Evolutionary conservation across 306 rosid genomes (phyloP), one percentile per base, ranked within the genome.

Genomic region (Carpinus fangiana): DNA sequence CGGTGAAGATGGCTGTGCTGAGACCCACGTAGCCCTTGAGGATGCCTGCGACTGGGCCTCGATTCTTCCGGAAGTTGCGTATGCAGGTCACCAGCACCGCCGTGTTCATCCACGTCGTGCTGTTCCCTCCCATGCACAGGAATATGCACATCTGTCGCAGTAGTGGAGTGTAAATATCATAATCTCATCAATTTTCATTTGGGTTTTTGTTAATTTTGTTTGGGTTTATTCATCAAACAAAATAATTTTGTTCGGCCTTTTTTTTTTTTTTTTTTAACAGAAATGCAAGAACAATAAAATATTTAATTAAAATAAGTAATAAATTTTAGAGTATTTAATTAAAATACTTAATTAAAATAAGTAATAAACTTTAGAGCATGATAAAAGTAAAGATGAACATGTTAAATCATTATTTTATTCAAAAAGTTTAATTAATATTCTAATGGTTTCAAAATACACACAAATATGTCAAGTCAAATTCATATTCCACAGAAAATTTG

Each of bases 41-140:
- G 46, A 93, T 91, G 6, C 98, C 98, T 6, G 98, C 85, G 67
- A 91, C 98, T 0, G 98, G 98, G 2, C 98, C 98, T 46, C 98
- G 76, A 87, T 93, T 93, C 14, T 73, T 76, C 4, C 93, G 87
- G 76, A 93, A 93, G 82, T 93, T 93, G 0, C 98, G 76, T 16
- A 93, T 91, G 78, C 90, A 91, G 0, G 98, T 93, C 2, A 93
- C 98, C 21, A 93, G 73, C 28, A 93, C 87, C 12, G 98, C 98
- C 74, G 98, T 95, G 97, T 95, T 95, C 98, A 95, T 92, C 98
- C 98, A 95, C 1, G 98, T 95, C 0, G 98, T 86, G 86, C 98
- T 92, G 73, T 92, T 95, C 4, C 98, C 98, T 55, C 98, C 98
- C 97, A 92, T 76, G 84, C 98, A 95, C 21, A 95, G 70, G 72